Evolutionary conservation across 2,329 filamentous ascomycete species (phyloP), one percentile per base, ranked within the genome.

Genomic region (Monosporascus sp.): DNA sequence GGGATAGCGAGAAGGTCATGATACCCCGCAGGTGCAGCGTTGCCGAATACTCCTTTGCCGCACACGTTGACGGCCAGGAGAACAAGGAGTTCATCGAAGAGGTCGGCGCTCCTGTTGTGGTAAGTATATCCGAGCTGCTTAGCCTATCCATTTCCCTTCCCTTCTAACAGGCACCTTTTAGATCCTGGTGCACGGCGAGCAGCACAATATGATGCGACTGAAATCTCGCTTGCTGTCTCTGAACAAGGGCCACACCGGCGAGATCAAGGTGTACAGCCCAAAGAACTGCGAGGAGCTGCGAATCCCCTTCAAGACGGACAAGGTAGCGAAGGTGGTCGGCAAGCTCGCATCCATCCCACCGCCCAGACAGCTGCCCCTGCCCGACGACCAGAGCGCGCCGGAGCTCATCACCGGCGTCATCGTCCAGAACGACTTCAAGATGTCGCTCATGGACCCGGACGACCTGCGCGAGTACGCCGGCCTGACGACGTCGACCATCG

Each of bases 41-140:
- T 9, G 88, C 95, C 52, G 94, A 99, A 69, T 92, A 89, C 69
- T 96, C 90, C 19, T 99, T 99, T 69, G 94, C 94, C 2, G 94
- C 94, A 0, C 94, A 99, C 65, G 94, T 99, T 4, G 94, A 97
- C 62, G 95, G 94, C 34, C 88, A 89, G 7, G 93, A 99, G 71
- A 99, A 99, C 65, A 84, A 91, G 55, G 92, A 96, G 61, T 99
- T 99, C 66, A 97, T 99, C 56, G 93, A 97, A 66, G 91, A 97
- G 70, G 88, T 97, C 43, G 85, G 81, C 31, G 91, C 94, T 2
- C 91, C 92, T 17, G 92, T 97, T 24, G 93, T 99, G 64, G 90
- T 95, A 81, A 76, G 89, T 86, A 26, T 48, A 14, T 43, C 41
- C 11, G 20, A 17, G 22, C 3, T 7, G 19, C n/a, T 9, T 11